Evolutionary conservation across 345 rosid genomes (phyloP).

Genomic region (Lenwebbia sp.): DNA sequence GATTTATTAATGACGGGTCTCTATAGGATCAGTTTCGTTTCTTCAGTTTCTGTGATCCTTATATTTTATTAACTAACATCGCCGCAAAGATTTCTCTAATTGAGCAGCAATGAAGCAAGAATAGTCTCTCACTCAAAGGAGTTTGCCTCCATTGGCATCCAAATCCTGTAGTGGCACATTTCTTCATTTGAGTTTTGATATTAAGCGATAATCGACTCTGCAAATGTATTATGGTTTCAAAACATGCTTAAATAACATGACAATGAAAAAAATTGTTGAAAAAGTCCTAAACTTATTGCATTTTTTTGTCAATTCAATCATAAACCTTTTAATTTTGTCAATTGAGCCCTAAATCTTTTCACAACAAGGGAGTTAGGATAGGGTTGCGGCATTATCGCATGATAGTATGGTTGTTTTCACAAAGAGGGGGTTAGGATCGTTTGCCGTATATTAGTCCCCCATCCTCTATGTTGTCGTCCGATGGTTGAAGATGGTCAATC

Average conservation of each 20-base stretch:
- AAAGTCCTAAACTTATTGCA: too few relatives aligned
- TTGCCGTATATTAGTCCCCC: too few relatives aligned
- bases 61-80: not conserved
- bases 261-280: not conserved
- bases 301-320: too few relatives aligned
- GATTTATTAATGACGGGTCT: not conserved
- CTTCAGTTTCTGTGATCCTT: not conserved
- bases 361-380: not conserved
- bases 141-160: not conserved
- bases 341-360: too few relatives aligned
- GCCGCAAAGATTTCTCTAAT: not conserved
- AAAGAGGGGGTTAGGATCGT: too few relatives aligned
- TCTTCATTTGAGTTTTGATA: not conserved
- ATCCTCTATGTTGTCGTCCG: not conserved
- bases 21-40: not conserved
- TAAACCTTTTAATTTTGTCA: too few relatives aligned
- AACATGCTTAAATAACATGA: not conserved
- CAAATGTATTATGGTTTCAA: not conserved
- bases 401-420: not conserved
- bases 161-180: not conserved
- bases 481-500: not conserved
- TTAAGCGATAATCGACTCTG: not conserved
- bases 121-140: not conserved
- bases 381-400: accelerated
- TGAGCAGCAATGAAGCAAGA: not conserved